These are phyloP conservation scores for Leccinum variabile DNA, from an alignment of 1,284 basidiomycete species.

Conservation along the genomic window DNA sequence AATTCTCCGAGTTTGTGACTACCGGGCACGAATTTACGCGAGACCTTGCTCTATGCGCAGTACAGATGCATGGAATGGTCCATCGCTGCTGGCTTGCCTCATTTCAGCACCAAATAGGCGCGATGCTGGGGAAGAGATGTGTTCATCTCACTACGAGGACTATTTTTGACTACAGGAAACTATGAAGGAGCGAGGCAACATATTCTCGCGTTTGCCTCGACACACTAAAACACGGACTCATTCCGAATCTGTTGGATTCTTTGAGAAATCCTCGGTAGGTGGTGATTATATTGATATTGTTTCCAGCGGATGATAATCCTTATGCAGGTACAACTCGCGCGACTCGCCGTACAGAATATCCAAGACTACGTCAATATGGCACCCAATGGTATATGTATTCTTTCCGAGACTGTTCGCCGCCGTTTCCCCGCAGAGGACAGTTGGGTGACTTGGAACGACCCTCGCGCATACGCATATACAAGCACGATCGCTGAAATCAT, in stretches of 20 bases:
- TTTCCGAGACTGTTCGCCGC: conserved; percentile 82
- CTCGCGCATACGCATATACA: conserved; percentile 77
- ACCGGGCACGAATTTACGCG: conserved; percentile 89
- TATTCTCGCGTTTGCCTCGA: conserved; percentile 86
- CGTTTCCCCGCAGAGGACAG: conserved; percentile 93
- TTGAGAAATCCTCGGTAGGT: conserved; percentile 75
- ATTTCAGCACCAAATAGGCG: conserved; percentile 90
- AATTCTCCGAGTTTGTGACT: conserved; percentile 82
- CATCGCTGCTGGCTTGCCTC: conserved; percentile 93
- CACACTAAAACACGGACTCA: conserved; percentile 86
- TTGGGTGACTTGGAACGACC: conserved; percentile 92
- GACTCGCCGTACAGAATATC: conserved; percentile 94
- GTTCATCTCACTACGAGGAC: conserved; percentile 88
- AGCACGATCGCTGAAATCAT: conserved; percentile 90
- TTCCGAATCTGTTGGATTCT: conserved; percentile 92
- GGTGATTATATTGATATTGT: conserved; percentile 11
- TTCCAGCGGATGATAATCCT: background rate
- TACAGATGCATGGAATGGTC: conserved; percentile 92
- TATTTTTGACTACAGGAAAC: conserved; percentile 92
- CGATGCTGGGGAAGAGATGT: conserved; percentile 97
- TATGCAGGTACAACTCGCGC: conserved; percentile 79
- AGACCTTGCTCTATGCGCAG: conserved; percentile 79
- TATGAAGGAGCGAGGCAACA: conserved; percentile 83
- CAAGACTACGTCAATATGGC: conserved; percentile 90
- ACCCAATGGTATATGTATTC: conserved; percentile 80